Percentiles rank a stretch among this genome's conserved stretches.
Conservation (phyloP, 1,139 yeast species). For the Pichia sp. region DNA sequence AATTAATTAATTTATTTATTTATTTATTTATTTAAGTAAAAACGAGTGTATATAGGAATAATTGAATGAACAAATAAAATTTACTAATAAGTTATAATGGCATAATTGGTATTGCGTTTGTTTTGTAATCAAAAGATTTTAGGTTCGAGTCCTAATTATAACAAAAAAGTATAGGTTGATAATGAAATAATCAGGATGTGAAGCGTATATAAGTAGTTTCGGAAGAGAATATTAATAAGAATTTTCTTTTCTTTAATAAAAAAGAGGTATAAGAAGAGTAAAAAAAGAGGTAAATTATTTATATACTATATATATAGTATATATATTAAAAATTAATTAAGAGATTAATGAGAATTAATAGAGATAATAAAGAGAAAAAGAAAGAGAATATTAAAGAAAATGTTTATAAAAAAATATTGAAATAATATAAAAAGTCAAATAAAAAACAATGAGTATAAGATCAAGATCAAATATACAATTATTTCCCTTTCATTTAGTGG, state of each 20-base stretch:
- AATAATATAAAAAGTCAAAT: constrained; percentile 5
- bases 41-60: too few species aligned
- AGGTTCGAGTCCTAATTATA: constrained; percentile 18
- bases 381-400: constrained; percentile 1
- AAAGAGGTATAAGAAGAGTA: background rate
- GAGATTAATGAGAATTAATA: background rate
- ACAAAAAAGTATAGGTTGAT: constrained; percentile 6
- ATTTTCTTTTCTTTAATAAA: too few species aligned
- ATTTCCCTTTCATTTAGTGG: constrained; percentile 26
- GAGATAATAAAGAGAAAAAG: constrained; percentile 2
- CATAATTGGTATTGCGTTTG: constrained; percentile 19
- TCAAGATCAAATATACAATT: constrained; percentile 22
- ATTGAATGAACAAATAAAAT: background rate
- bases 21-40: too few species aligned
- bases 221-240: constrained; percentile 4
- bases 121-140: constrained; percentile 19
- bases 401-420: constrained; percentile 2
- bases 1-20: too few species aligned
- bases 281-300: background rate
- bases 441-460: constrained; percentile 11
- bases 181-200: too few species aligned
- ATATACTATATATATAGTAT: background rate
- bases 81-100: constrained; percentile 12
- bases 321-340: background rate
- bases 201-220: background rate